Evolutionary conservation across 768 basidiomycete species (phyloP).

Genomic region (Amanita inopinata): DNA sequence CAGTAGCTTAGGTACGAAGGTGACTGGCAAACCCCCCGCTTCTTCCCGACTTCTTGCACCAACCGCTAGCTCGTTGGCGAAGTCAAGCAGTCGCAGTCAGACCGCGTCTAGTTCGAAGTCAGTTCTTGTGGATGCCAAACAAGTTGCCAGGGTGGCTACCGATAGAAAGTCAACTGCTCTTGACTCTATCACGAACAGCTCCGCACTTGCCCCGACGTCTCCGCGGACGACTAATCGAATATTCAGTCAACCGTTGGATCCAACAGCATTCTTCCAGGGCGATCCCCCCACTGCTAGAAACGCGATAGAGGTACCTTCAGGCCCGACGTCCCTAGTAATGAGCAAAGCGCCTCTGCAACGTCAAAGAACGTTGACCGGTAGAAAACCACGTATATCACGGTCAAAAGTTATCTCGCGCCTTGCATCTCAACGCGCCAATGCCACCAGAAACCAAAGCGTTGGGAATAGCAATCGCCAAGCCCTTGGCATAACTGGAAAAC

Average conservation of each 20-base stretch:
- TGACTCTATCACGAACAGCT: conserved; percentile 28
- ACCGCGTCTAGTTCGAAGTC: conserved; percentile 7
- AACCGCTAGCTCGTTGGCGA: conserved; percentile 71
- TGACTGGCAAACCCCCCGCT: conserved; percentile 15
- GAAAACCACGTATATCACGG: conserved; percentile 72
- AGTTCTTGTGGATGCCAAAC: conserved; percentile 10
- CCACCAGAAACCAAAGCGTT: not conserved
- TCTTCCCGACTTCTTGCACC: conserved; percentile 55
- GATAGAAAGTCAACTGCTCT: conserved; percentile 16
- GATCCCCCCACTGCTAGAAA: not conserved
- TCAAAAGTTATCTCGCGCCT: conserved; percentile 72
- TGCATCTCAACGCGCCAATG: conserved; percentile 53
- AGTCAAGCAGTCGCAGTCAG: conserved; percentile 22
- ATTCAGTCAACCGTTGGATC: not conserved
- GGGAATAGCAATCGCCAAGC: conserved; percentile 2
- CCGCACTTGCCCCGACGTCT: conserved; percentile 3
- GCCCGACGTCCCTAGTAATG: not conserved
- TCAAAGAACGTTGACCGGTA: conserved; percentile 25
- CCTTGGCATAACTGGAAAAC: conserved; percentile 10
- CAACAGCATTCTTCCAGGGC: not conserved
- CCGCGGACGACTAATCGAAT: not conserved
- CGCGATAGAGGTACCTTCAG: not conserved
- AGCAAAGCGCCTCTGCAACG: conserved; percentile 3
- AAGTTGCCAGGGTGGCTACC: conserved; percentile 1
- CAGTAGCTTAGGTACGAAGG: conserved; percentile 26